phyloP scores from a whole-genome alignment of 225 moss, liverwort and hornwort species.

The Rhytidiadelphus loreus region DNA sequence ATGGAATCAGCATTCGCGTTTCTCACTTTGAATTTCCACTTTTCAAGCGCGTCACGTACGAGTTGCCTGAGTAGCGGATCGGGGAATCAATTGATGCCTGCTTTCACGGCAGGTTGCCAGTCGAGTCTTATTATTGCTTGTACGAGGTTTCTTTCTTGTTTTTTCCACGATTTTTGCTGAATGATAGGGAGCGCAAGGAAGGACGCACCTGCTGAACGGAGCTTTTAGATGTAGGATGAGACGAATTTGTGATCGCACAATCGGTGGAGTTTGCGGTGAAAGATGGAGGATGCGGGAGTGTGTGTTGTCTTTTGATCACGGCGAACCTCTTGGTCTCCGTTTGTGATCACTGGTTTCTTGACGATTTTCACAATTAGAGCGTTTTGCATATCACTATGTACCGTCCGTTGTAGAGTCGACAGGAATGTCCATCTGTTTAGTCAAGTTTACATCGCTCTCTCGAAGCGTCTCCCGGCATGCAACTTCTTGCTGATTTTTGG shows the following conservation, averaged over 20 bases:
- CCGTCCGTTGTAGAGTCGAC: neutral
- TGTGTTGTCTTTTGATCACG: neutral
- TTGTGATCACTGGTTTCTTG: neutral
- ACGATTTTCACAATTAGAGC: neutral
- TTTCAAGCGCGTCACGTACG: neutral
- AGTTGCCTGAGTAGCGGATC: neutral
- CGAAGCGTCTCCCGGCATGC: neutral
- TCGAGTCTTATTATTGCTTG: neutral
- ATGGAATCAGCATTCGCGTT: neutral
- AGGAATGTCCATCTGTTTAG: neutral
- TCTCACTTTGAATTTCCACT: neutral
- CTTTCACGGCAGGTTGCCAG: neutral
- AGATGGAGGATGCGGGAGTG: neutral
- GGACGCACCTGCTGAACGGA: neutral
- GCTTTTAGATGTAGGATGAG: neutral
- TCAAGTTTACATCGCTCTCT: neutral
- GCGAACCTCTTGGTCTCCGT: neutral
- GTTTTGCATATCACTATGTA: neutral
- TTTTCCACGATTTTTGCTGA: neutral
- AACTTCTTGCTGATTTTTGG: neutral
- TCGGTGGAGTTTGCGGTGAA: neutral
- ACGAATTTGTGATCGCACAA: neutral
- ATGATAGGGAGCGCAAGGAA: neutral
- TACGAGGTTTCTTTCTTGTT: neutral
- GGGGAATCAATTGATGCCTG: neutral